Evolutionary conservation across 257 asterid genomes (phyloP), one percentile per base, ranked within the genome.

Genomic region (Nicotiana undulata): DNA sequence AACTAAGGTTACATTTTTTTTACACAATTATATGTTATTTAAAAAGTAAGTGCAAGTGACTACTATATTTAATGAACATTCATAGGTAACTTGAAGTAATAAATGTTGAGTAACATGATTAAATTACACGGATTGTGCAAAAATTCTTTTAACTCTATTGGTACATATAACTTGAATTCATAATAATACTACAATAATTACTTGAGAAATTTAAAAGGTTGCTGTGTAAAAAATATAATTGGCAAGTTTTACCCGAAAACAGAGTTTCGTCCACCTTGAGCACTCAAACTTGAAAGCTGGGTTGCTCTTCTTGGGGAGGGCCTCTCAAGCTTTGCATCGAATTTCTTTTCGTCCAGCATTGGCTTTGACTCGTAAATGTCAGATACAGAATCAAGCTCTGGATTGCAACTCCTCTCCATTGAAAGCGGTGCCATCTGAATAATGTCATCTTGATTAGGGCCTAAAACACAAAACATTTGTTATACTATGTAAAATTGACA

Each of bases 331-430:
- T 72, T 72, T 0, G 78, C 40, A 6, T 72, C 78, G 6, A 46
- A 72, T 26, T 72, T 72, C 78, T 72, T 72, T 4, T 72, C 61
- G 16, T 64, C 75, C 6, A 79, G 37, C 9, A 77, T n/a, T 5
- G 94, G 88, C 88, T 91, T 91, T 0, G 91, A 24, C 68, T 94
- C 97, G 11, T 88, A 89, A 0, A 82, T 83, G 60, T 92, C 95
- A 0, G 92, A 83, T 22, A 85, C 88, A 0, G 91, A 85, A 74
- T 90, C 95, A 17, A 84, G 78, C 4, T 89, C 87, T 15, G 53
- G 76, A 22, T 83, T 76, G 74, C 75, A 44, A 22, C 83, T 80
- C 37, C 88, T 79, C 26, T 88, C 94, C 5, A 86, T 66, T 1
- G 95, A 85, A 49, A 85, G 82, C 0, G 86, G 87, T 4, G 79